phyloP scores from a whole-genome alignment of 1,284 basidiomycete genomes.

The Schizopora paradoxa region DNA sequence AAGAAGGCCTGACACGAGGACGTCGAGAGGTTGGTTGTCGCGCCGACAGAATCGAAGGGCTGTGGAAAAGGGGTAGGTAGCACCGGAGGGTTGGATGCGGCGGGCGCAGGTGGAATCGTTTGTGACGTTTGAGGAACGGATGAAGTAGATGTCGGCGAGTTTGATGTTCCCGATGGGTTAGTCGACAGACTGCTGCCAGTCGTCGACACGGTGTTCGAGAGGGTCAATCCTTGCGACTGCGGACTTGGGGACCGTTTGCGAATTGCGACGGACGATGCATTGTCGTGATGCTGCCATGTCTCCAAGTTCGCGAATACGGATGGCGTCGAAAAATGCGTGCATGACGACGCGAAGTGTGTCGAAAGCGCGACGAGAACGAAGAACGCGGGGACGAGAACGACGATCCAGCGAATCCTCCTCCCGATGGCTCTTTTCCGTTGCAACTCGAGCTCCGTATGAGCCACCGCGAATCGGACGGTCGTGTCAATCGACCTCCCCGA shows the following conservation, averaged over 20 bases:
- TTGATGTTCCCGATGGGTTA: conserved; percentile 14
- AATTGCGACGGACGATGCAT: too few species aligned
- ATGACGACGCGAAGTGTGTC: conserved; percentile 44
- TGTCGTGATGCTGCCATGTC: too few species aligned
- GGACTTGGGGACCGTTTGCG: background rate
- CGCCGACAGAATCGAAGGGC: conserved; percentile 61
- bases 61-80: conserved; percentile 74
- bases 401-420: conserved; percentile 41
- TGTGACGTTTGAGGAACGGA: conserved; percentile 21
- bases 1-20: conserved; percentile 63
- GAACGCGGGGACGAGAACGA: conserved; percentile 48
- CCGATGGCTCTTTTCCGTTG: conserved; percentile 37
- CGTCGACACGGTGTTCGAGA: conserved; percentile 17
- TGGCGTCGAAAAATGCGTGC: conserved; percentile 35
- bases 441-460: conserved; percentile 15
- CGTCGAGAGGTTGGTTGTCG: conserved; percentile 55
- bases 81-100: conserved; percentile 29
- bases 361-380: conserved; percentile 49
- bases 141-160: conserved; percentile 23
- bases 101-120: conserved; percentile 36
- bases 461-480: conserved; percentile 13
- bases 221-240: conserved; percentile 5
- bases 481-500: conserved; percentile 5
- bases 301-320: conserved; percentile 24
- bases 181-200: conserved; percentile 10